A percentile compares a stretch with the other conserved stretches of the same genome.
phyloP scores from a whole-genome alignment of 257 asterid genomes.

The Dorcoceras hygrometricum region DNA sequence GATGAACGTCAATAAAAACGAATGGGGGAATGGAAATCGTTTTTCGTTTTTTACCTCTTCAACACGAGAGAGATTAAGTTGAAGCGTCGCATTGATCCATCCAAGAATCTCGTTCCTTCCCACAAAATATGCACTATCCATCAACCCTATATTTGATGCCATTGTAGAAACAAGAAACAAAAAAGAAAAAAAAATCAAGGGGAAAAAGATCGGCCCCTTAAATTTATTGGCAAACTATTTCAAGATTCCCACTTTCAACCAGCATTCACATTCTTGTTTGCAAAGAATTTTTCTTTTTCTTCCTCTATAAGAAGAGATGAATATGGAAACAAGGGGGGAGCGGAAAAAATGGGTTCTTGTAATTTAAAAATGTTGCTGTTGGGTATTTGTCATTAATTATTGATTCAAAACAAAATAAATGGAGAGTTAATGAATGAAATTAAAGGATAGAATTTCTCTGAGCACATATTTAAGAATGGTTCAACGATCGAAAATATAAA shows the following conservation, averaged over 20 bases:
- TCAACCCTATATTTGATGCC: slow-evolving; percentile 84
- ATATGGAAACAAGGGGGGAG: slow-evolving; percentile 34
- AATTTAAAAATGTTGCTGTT: slow-evolving; percentile 38
- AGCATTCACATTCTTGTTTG: slow-evolving; percentile 12
- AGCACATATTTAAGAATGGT: neutral
- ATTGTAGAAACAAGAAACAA: slow-evolving; percentile 31
- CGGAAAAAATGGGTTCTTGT: slow-evolving; percentile 33
- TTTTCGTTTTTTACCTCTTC: slow-evolving; percentile 57
- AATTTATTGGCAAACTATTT: slow-evolving; percentile 15
- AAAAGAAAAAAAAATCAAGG: slow-evolving; percentile 12
- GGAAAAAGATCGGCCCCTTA: slow-evolving; percentile 13
- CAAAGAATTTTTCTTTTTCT: neutral
- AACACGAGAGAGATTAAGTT: slow-evolving; percentile 71
- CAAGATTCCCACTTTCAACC: slow-evolving; percentile 20
- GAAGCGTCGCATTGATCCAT: slow-evolving; percentile 83
- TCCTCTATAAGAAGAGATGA: slow-evolving; percentile 17
- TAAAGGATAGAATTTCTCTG: neutral
- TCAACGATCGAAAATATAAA: neutral
- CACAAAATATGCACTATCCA: slow-evolving; percentile 90
- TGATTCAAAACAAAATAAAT: neutral
- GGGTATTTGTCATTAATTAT: neutral
- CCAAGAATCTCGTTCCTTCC: slow-evolving; percentile 85
- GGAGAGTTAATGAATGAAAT: neutral
- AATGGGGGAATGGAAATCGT: slow-evolving; percentile 12
- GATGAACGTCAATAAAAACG: neutral